A percentile compares a stretch with the other conserved stretches of the same genome.
Conservation (phyloP, 345 rosid species). For the Combretum micranthum region DNA sequence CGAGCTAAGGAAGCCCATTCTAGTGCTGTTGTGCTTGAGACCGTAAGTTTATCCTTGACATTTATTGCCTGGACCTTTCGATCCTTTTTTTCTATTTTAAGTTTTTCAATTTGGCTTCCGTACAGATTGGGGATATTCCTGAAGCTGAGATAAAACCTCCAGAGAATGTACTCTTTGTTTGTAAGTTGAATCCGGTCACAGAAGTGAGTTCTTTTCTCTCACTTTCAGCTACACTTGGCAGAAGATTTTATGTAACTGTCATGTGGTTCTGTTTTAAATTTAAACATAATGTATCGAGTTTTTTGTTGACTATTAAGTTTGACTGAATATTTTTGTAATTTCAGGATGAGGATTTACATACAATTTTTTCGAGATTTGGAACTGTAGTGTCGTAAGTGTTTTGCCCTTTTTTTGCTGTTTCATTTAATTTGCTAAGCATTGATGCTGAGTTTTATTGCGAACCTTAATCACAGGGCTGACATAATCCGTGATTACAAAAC, state of each 20-base stretch:
- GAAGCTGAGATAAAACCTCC: conserved; percentile 91
- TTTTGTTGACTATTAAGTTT: not conserved
- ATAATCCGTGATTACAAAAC: conserved; percentile 88
- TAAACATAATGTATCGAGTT: not conserved
- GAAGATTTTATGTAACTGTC: not conserved
- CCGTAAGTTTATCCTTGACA: conserved; percentile 37
- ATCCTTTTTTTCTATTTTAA: conserved; percentile 7
- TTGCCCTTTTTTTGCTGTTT: conserved; percentile 3
- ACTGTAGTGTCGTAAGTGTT: conserved; percentile 67
- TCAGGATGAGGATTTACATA: conserved; percentile 96
- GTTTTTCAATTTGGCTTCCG: conserved; percentile 10
- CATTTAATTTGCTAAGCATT: not conserved
- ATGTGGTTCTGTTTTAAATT: not conserved
- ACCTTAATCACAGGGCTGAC: conserved; percentile 58
- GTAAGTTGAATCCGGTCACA: conserved; percentile 96
- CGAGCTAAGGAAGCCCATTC: conserved; percentile 80
- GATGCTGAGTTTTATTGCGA: not conserved
- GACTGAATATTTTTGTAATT: conserved; percentile 12
- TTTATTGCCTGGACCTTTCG: conserved; percentile 2
- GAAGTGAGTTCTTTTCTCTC: conserved; percentile 52
- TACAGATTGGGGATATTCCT: conserved; percentile 65
- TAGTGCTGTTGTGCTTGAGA: conserved; percentile 96
- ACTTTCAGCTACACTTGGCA: not conserved
- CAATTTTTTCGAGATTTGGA: conserved; percentile 95
- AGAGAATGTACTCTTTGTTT: conserved; percentile 88